Percentiles rank a stretch among this genome's conserved stretches.
Evolutionary conservation across 768 basidiomycete genomes (phyloP).

Genomic region (Galerina marginata): DNA sequence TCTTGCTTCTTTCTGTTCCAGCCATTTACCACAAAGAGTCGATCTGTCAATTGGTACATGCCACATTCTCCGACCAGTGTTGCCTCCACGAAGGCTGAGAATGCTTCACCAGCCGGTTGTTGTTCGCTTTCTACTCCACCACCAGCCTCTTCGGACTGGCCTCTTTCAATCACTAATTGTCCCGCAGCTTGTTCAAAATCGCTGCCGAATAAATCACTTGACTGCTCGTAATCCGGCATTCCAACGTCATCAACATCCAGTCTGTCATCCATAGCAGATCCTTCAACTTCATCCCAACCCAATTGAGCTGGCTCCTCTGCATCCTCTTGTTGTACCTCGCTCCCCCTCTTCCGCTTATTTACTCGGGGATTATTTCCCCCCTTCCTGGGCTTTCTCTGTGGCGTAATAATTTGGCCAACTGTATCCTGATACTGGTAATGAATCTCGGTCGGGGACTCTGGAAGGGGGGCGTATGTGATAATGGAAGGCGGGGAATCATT

Average conservation of each 20-base stretch:
- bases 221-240: no score
- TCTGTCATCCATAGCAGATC: no score
- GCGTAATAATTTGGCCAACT: background rate
- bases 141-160: background rate
- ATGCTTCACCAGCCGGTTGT: background rate
- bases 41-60: slow-evolving; percentile 13
- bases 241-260: no score
- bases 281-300: no score
- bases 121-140: background rate
- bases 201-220: no score
- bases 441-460: slow-evolving; percentile 1
- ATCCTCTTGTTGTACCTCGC: background rate
- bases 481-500: background rate
- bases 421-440: background rate
- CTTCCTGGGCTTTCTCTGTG: background rate
- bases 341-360: background rate
- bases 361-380: background rate
- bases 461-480: background rate
- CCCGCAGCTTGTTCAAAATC: background rate
- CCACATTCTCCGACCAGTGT: slow-evolving; percentile 7
- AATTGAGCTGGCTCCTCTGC: background rate
- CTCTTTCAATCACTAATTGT: background rate
- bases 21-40: slow-evolving; percentile 19
- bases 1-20: slow-evolving; percentile 12
- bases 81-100: slow-evolving; percentile 8